These are phyloP conservation scores for Aspergillus affinis DNA, from an alignment of 495 filamentous ascomycete species.

Conservation along the genomic window DNA sequence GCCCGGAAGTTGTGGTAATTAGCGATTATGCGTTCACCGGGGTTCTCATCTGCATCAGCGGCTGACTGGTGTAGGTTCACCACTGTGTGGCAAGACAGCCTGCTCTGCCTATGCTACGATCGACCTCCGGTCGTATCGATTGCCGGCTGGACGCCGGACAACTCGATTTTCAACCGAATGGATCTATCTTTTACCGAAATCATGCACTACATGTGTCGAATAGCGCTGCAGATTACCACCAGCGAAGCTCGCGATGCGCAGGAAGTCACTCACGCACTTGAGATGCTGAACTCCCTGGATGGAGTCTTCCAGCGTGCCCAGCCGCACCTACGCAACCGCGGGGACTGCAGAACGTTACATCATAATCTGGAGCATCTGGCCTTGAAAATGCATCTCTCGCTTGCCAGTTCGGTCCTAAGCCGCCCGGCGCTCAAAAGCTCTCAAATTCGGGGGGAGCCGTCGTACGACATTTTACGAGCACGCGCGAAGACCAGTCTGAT, in stretches of 20 bases:
- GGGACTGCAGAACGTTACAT: slow-evolving; percentile 31
- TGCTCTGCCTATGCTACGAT: slow-evolving; percentile 38
- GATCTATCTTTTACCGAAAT: slow-evolving; percentile 29
- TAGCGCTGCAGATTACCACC: slow-evolving; percentile 27
- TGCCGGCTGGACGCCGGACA: slow-evolving; percentile 23
- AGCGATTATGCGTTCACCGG: neutral
- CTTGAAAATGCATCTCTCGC: slow-evolving; percentile 34
- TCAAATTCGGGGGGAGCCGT: slow-evolving; percentile 3
- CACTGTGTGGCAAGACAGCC: slow-evolving; percentile 39
- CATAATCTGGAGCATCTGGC: slow-evolving; percentile 38
- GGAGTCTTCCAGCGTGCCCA: slow-evolving; percentile 20
- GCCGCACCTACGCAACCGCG: slow-evolving; percentile 22
- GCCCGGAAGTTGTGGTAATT: slow-evolving; percentile 30
- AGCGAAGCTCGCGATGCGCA: slow-evolving; percentile 7
- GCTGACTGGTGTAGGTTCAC: slow-evolving; percentile 24
- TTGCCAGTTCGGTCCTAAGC: slow-evolving; percentile 32
- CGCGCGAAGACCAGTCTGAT: slow-evolving; percentile 32
- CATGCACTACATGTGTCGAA: slow-evolving; percentile 33
- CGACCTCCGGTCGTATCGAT: slow-evolving; percentile 33
- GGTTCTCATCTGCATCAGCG: neutral
- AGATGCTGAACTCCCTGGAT: slow-evolving; percentile 26
- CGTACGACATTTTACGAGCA: slow-evolving; percentile 19
- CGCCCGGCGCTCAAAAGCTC: slow-evolving; percentile 34
- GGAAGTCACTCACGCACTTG: slow-evolving; percentile 20
- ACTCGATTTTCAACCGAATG: slow-evolving; percentile 3